Base-by-base conservation (phyloP, 164 flowering plant genomes). In the Amborella trichopoda region DNA sequence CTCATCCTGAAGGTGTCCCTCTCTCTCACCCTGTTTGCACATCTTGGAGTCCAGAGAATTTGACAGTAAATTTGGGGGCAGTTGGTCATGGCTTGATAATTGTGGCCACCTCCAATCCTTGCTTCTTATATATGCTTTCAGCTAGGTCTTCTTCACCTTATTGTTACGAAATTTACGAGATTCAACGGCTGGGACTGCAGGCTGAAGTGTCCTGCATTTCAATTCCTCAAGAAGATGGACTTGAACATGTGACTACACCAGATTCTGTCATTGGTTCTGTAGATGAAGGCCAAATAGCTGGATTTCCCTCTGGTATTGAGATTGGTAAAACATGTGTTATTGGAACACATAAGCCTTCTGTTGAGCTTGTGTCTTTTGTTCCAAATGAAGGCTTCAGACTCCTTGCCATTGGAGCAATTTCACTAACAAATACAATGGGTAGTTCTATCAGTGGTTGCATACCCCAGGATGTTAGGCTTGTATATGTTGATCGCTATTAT, bases 391-490 rank as follows among this genome's bases (percentile, higher is more conserved):
- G 90, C 27, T 55, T 80, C 25, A 65, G 60, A 57, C 66, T 80
- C 49, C 61, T 84, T 60, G 96, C 95, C 28, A 43, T 49, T 30
- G 96, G 95, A 33, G 49, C 37, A n/a, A 84, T 91, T 49, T 76
- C 82, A 32, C 57, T 84, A 41, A 77, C 74, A 41, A 76, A 64
- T 58, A 71, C 75, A 5, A 40, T 66, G 46, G 96, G 94, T 37
- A 74, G 79, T 61, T 65, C 78, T 48, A 55, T 82, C 12, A 76
- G 74, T 70, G 93, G 94, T 5, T 91, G 94, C 52, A 55, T 87
- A 14, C 99, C 99, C 37, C 95, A 87, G 72, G 99, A 91, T 80
- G 94, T 80, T 40, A 72, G 91, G 71, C 82, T 91, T 72, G 96
- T 87, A 18, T 44, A 72, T 26, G 87, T 71, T 60, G 96, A 80